These are phyloP conservation scores for Venturia asperata DNA, from an alignment of 2,329 filamentous ascomycete species.

Conservation along the genomic window DNA sequence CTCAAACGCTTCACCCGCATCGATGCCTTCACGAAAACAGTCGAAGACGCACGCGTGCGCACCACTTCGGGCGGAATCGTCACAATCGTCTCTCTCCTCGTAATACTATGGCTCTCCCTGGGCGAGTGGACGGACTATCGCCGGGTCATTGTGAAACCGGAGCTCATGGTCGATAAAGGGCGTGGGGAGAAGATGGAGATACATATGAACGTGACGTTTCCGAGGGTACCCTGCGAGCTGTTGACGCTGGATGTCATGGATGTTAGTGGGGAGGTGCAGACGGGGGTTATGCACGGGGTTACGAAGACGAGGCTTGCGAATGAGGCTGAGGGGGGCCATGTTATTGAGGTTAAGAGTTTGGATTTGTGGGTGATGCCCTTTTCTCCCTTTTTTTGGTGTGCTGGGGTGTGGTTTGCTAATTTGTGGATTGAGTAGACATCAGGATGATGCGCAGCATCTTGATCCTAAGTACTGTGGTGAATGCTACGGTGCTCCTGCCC, in stretches of 20 bases:
- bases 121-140: constrained; percentile 96
- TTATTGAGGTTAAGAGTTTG: constrained; percentile 32
- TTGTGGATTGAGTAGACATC: constrained; percentile 46
- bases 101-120: constrained; percentile 83
- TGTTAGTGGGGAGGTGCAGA: constrained; percentile 79
- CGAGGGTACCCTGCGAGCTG: constrained; percentile 86
- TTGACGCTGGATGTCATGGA: constrained; percentile 98
- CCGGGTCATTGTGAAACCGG: constrained; percentile 76
- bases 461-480: constrained; percentile 87
- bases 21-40: constrained; percentile 98
- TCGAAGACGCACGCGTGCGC: constrained; percentile 93
- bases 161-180: constrained; percentile 93
- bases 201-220: constrained; percentile 94
- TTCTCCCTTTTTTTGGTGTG: background rate
- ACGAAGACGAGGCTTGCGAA: constrained; percentile 79
- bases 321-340: constrained; percentile 61
- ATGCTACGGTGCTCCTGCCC: constrained; percentile 80
- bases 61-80: constrained; percentile 94
- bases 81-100: constrained; percentile 80
- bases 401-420: constrained; percentile 15
- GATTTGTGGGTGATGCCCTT: constrained; percentile 30
- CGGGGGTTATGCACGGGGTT: constrained; percentile 86
- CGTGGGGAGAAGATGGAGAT: constrained; percentile 99
- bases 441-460: constrained; percentile 65
- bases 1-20: constrained; percentile 91